These are phyloP conservation scores for Lycium barbarum DNA, from an alignment of 257 asterid species.

Conservation along the genomic window DNA sequence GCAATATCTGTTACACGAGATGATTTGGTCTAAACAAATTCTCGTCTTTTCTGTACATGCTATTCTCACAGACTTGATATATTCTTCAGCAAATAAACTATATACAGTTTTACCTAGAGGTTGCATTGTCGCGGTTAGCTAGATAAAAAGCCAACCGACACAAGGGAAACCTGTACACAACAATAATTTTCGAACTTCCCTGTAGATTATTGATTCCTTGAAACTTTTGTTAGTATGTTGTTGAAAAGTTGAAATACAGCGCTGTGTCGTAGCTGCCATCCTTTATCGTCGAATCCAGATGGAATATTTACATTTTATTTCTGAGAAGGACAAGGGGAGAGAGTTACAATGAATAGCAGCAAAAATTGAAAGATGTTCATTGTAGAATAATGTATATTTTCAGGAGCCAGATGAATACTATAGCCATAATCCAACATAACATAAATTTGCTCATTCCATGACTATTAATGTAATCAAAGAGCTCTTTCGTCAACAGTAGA, in stretches of 20 bases:
- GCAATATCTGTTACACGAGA: background rate
- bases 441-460: background rate
- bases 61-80: background rate
- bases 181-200: background rate
- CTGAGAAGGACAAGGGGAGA: constrained; percentile 5
- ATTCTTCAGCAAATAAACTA: constrained; percentile 3
- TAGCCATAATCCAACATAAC: background rate
- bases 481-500: background rate
- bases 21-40: background rate
- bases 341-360: background rate
- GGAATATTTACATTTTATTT: constrained; percentile 24
- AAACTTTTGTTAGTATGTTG: background rate
- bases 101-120: constrained; percentile 12
- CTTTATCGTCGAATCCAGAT: background rate
- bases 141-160: constrained; percentile 6
- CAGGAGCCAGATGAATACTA: background rate
- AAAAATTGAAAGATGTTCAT: constrained; percentile 7
- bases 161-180: constrained; percentile 23
- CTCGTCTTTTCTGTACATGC: background rate
- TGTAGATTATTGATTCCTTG: constrained; percentile 1
- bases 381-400: constrained; percentile 6
- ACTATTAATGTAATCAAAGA: constrained; percentile 4
- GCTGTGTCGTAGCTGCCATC: background rate
- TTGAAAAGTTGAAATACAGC: constrained; percentile 10
- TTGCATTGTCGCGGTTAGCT: constrained; percentile 25